Percentiles rank a stretch among this genome's conserved stretches.
Evolutionary conservation across 2,329 filamentous ascomycete species (phyloP).

Genomic region (Colletotrichum truncatum): DNA sequence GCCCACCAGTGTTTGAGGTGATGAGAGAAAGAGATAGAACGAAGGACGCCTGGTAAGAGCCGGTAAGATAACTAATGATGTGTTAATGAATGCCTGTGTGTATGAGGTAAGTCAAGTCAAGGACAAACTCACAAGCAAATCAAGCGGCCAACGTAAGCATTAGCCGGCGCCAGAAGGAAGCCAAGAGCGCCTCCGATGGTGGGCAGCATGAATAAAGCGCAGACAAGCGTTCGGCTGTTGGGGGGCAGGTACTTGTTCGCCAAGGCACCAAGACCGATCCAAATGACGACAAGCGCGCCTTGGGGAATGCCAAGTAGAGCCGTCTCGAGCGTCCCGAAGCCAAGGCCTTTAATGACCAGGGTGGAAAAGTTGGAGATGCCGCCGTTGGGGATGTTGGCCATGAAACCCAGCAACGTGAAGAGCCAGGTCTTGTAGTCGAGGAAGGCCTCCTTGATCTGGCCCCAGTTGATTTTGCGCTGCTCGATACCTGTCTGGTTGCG

Average conservation of each 20-base stretch:
- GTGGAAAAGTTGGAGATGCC: slow-evolving; percentile 69
- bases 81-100: background rate
- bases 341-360: slow-evolving; percentile 68
- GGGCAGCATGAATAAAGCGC: slow-evolving; percentile 65
- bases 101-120: background rate
- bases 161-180: slow-evolving; percentile 59
- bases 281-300: slow-evolving; percentile 45
- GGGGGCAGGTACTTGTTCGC: slow-evolving; percentile 48
- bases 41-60: slow-evolving; percentile 50
- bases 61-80: slow-evolving; percentile 40
- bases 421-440: slow-evolving; percentile 67
- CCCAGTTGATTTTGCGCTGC: slow-evolving; percentile 62
- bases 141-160: slow-evolving; percentile 61
- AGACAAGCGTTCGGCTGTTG: slow-evolving; percentile 61
- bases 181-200: slow-evolving; percentile 68
- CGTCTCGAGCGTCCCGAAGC: slow-evolving; percentile 53
- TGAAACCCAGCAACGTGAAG: slow-evolving; percentile 62
- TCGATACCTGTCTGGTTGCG: slow-evolving; percentile 68
- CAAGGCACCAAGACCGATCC: slow-evolving; percentile 52
- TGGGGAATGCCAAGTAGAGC: slow-evolving; percentile 49
- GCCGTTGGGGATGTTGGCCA: slow-evolving; percentile 65
- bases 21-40: slow-evolving; percentile 53
- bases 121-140: slow-evolving; percentile 57
- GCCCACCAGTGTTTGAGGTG: slow-evolving; percentile 61
- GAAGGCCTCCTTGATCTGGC: slow-evolving; percentile 65